Conservation (phyloP, 2,329 filamentous ascomycete genomes). For the Fusarium nodosum region DNA sequence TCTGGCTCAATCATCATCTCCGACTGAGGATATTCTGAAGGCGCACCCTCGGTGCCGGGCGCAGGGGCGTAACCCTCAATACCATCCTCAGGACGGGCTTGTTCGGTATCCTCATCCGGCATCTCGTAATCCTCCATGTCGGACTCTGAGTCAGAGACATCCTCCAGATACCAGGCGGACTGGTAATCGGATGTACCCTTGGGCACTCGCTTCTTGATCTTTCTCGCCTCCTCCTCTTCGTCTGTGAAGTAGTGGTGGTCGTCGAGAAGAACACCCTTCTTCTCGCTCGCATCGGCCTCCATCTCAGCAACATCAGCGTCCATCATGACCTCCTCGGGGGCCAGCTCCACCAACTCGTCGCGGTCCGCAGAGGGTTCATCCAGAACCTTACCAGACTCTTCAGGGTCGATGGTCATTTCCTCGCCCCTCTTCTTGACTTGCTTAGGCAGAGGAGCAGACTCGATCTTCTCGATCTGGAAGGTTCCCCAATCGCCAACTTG, state of each 20-base stretch:
- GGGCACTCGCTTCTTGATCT: constrained; percentile 80
- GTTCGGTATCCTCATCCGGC: constrained; percentile 68
- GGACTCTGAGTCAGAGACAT: constrained; percentile 86
- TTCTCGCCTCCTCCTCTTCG: constrained; percentile 64
- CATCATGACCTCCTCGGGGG: constrained; percentile 89
- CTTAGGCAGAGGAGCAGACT: constrained; percentile 76
- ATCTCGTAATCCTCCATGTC: constrained; percentile 79
- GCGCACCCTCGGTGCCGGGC: constrained; percentile 80
- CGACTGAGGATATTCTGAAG: constrained; percentile 92
- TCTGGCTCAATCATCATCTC: constrained; percentile 91
- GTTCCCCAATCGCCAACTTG: constrained; percentile 95
- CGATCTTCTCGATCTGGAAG: constrained; percentile 92
- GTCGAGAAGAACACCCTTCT: constrained; percentile 92
- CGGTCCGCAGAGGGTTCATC: constrained; percentile 82
- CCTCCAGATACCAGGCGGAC: constrained; percentile 89
- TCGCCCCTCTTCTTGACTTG: constrained; percentile 71
- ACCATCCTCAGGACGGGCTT: constrained; percentile 83
- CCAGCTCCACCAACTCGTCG: constrained; percentile 85
- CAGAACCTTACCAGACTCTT: constrained; percentile 69
- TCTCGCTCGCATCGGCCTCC: constrained; percentile 59
- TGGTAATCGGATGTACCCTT: constrained; percentile 95
- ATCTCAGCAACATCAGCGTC: constrained; percentile 65
- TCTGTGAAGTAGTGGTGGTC: constrained; percentile 99
- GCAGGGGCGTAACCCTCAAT: constrained; percentile 76
- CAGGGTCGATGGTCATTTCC: constrained; percentile 81